Base-by-base conservation (phyloP, 2,329 filamentous ascomycete genomes). In the Monosporascus sp. region DNA sequence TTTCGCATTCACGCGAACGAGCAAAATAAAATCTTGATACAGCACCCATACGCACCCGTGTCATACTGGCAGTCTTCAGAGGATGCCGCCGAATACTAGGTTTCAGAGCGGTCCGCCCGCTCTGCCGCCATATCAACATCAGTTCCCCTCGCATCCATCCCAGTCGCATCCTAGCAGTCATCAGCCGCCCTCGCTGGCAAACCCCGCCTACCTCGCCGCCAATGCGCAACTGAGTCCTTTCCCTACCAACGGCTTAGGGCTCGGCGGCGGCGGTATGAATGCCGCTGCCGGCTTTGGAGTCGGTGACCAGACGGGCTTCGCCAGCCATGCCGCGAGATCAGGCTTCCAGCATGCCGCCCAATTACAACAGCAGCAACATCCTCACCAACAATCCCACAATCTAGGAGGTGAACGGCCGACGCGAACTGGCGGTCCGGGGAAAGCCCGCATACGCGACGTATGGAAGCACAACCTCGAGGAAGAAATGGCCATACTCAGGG, bases 401-500 rank as follows among this genome's bases (percentile, higher is more conserved):
- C 58, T 66, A 41, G 58, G 59, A 6, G 68, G 68, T 34, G 76
- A 77, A 54, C 60, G 65, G 24, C 52, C 57, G 46, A 59, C 62
- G 14, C 65, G 61, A 55, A 48, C 57, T 72, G 71, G 70, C 83
- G 81, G 72, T 69, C 69, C 53, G 55, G 80, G 81, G 18, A 90
- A 90, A 65, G 83, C 85, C 57, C 81, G 91, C 69, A 97, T 97
- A 85, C 83, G 92, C 59, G 93, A 99, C 65, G 94, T 99, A 39
- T 99, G 94, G 94, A 88, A 88, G 68, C 84, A 90, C 62, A 97
- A 97, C 65, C 74, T 97, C 57, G 83, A 89, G 25, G 88, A 95
- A 66, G 94, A 99, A 74, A 94, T 99, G 87, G 86, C 84, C 8
- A 77, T 88, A 48, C 72, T 99, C 61, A 82, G 93, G 69, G 84